These are phyloP conservation scores for Parsonsia alboflavescens DNA, from an alignment of 257 asterid genomes.

Conservation along the genomic window DNA sequence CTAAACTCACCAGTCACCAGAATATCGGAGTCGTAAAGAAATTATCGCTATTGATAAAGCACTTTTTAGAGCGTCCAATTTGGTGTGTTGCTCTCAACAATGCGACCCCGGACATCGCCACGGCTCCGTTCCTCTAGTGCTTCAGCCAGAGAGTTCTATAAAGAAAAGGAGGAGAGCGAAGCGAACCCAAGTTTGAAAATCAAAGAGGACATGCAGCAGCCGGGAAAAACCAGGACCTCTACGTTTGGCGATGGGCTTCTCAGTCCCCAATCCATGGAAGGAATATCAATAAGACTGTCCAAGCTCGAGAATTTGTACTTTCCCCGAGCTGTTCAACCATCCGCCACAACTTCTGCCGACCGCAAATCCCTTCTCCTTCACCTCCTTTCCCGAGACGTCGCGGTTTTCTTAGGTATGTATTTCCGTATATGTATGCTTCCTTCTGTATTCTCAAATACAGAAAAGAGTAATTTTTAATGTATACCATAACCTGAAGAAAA, in stretches of 20 bases:
- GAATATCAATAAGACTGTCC: conserved; percentile 58
- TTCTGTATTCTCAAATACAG: neutral
- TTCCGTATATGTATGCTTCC: neutral
- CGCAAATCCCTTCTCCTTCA: conserved; percentile 72
- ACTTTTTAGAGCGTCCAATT: too few species aligned
- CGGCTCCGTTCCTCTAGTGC: too few species aligned
- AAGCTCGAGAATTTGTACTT: conserved; percentile 73
- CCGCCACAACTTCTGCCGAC: conserved; percentile 50
- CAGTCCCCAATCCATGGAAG: conserved; percentile 50
- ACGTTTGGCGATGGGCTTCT: conserved; percentile 14
- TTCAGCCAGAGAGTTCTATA: neutral
- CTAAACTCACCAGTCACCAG: too few species aligned
- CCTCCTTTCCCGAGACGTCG: conserved; percentile 74
- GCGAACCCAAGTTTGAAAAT: neutral
- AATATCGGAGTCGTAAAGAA: too few species aligned
- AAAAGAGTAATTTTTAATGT: neutral
- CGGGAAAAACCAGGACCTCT: conserved; percentile 7
- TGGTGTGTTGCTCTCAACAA: too few species aligned
- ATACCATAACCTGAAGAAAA: neutral
- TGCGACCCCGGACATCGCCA: too few species aligned
- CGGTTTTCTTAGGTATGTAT: conserved; percentile 70
- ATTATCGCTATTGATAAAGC: too few species aligned
- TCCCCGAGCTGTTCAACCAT: conserved; percentile 74
- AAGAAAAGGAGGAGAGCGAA: neutral
- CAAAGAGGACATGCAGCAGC: neutral